Evolutionary conservation across 345 rosid genomes (phyloP).

Genomic region (Rhizophora mangle): DNA sequence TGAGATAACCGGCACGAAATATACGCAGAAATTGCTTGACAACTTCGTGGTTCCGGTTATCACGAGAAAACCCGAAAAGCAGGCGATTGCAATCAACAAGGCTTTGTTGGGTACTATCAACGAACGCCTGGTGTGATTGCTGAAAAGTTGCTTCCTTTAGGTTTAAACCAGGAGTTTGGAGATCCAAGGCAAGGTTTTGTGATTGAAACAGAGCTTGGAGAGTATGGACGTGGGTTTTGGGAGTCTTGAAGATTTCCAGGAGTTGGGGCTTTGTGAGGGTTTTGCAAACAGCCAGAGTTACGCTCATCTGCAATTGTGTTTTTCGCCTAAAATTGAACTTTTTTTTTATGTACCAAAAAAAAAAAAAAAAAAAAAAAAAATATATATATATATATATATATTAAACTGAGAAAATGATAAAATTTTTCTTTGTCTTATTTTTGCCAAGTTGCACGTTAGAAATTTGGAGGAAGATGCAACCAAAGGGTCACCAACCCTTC

Average conservation of each 20-base stretch:
- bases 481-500: too few species aligned
- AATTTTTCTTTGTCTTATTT: too few species aligned
- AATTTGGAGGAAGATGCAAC: too few species aligned
- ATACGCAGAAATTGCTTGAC: constrained; percentile 46
- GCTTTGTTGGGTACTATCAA: constrained; percentile 39
- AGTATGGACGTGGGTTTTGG: constrained; percentile 6
- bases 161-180: background rate
- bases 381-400: too few species aligned
- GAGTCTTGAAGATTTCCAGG: constrained; percentile 9
- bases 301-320: too few species aligned
- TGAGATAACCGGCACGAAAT: constrained; percentile 43
- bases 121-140: constrained; percentile 44
- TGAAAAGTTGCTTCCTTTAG: background rate
- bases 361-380: too few species aligned
- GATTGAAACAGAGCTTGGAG: background rate
- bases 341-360: too few species aligned
- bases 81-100: constrained; percentile 28
- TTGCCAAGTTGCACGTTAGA: too few species aligned
- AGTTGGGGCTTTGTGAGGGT: constrained; percentile 16
- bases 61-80: constrained; percentile 52
- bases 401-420: too few species aligned
- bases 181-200: constrained; percentile 7
- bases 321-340: too few species aligned
- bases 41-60: constrained; percentile 50
- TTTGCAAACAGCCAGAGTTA: background rate